Evolutionary conservation across 2,329 filamentous ascomycete species (phyloP).

Genomic region (Penicillium sp.): DNA sequence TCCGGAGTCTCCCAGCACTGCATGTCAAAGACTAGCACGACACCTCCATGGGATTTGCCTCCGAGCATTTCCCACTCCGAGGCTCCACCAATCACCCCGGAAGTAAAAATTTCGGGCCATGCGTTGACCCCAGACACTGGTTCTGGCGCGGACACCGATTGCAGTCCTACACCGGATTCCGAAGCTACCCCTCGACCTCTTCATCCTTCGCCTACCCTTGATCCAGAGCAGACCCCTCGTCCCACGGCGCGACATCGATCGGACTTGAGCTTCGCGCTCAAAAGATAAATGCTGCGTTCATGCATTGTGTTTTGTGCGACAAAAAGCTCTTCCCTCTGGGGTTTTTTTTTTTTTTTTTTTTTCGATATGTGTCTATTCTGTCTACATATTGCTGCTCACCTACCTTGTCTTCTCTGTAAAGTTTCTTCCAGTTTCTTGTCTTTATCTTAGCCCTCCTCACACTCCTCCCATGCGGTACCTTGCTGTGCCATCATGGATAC

Average conservation of each 20-base stretch:
- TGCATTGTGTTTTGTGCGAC: neutral
- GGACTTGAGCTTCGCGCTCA: conserved; percentile 8
- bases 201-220: conserved; percentile 29
- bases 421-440: conserved; percentile 11
- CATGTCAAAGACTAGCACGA: conserved; percentile 15
- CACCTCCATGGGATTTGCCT: conserved; percentile 30
- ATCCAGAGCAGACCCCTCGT: conserved; percentile 30
- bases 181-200: conserved; percentile 37
- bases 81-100: conserved; percentile 25
- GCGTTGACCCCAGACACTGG: conserved; percentile 8
- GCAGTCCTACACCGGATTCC: conserved; percentile 27
- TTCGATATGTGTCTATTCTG: conserved; percentile 13
- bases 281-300: conserved; percentile 7
- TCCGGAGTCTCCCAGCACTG: conserved; percentile 9
- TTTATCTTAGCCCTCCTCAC: conserved; percentile 3
- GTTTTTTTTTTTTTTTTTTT: no score
- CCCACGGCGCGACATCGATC: conserved; percentile 25
- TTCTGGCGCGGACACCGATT: conserved; percentile 20
- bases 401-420: conserved; percentile 19
- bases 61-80: conserved; percentile 11
- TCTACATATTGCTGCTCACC: conserved; percentile 15
- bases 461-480: neutral
- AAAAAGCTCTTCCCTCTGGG: neutral
- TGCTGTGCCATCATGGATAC: conserved; percentile 15
- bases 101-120: conserved; percentile 13